Conservation (phyloP, 2,329 filamentous ascomycete genomes). For the Diaporthe ampelina region DNA sequence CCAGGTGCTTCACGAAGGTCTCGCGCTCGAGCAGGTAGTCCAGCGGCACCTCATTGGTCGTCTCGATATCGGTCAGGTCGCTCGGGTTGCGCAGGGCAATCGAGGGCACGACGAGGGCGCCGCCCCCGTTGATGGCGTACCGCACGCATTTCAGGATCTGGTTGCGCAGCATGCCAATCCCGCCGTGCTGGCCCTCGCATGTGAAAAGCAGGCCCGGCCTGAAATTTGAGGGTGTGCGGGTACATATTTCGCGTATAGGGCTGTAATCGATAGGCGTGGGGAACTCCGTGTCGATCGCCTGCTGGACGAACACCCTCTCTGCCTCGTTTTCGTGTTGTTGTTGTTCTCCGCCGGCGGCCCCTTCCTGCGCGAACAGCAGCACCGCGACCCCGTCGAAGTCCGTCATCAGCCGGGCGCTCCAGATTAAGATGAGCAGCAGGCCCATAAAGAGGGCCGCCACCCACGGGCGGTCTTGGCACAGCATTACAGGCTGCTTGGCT, state of each 20-base stretch:
- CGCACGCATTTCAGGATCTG: slow-evolving; percentile 58
- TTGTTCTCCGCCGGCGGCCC: not conserved
- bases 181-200: slow-evolving; percentile 56
- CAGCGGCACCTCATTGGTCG: slow-evolving; percentile 46
- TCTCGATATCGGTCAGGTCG: slow-evolving; percentile 51
- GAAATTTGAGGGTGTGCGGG: slow-evolving; percentile 47
- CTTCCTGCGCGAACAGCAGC: slow-evolving; percentile 36
- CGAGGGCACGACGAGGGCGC: slow-evolving; percentile 53
- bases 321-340: slow-evolving; percentile 34
- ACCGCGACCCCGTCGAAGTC: slow-evolving; percentile 35
- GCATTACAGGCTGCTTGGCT: slow-evolving; percentile 33
- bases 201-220: slow-evolving; percentile 54
- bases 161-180: slow-evolving; percentile 56
- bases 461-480: slow-evolving; percentile 39
- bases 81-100: slow-evolving; percentile 52
- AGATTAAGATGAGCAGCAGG: slow-evolving; percentile 37
- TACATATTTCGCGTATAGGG: slow-evolving; percentile 52
- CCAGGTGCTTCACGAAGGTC: slow-evolving; percentile 46
- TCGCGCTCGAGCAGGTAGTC: slow-evolving; percentile 50
- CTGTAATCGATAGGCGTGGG: slow-evolving; percentile 51
- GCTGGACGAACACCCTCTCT: slow-evolving; percentile 45
- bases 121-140: slow-evolving; percentile 56
- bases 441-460: slow-evolving; percentile 36
- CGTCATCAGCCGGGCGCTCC: slow-evolving; percentile 39
- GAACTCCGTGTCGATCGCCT: slow-evolving; percentile 52